phyloP scores from a whole-genome alignment of 1,139 yeast species.

The Taphrina populina region DNA sequence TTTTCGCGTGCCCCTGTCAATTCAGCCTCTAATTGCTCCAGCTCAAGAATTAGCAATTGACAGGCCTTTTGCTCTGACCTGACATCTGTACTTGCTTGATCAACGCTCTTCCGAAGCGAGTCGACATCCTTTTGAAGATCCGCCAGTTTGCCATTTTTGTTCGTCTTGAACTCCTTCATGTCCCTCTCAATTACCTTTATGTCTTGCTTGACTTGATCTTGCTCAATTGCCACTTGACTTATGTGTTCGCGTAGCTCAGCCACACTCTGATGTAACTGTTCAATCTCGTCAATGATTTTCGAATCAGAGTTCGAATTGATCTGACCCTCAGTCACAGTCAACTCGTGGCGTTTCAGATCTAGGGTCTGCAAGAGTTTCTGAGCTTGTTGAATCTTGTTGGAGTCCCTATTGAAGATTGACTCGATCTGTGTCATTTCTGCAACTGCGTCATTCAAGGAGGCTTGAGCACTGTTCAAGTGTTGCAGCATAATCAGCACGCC shows the following conservation, averaged over 20 bases:
- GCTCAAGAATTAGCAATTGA: constrained; percentile 67
- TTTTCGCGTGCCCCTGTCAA: constrained; percentile 46
- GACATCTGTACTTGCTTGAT: constrained; percentile 50
- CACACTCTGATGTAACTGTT: constrained; percentile 33
- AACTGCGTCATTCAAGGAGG: constrained; percentile 49
- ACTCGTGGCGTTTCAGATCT: constrained; percentile 66
- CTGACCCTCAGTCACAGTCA: constrained; percentile 60
- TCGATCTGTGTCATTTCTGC: constrained; percentile 50
- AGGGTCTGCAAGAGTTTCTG: constrained; percentile 63
- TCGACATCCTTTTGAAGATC: constrained; percentile 60
- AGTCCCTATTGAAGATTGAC: constrained; percentile 51
- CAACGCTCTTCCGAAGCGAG: constrained; percentile 48
- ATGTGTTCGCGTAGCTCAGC: constrained; percentile 50
- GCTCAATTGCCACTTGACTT: constrained; percentile 48
- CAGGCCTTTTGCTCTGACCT: constrained; percentile 55
- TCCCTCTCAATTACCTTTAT: constrained; percentile 61
- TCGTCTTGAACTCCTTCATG: constrained; percentile 73
- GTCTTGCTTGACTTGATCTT: constrained; percentile 46
- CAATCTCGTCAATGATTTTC: constrained; percentile 41
- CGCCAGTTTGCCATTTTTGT: constrained; percentile 77
- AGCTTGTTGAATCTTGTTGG: constrained; percentile 54
- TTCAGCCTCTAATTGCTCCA: constrained; percentile 67
- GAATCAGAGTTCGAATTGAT: constrained; percentile 63
- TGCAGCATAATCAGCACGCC: constrained; percentile 66
- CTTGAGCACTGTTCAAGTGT: constrained; percentile 58